These are phyloP conservation scores for sunflower (Helianthus annuus) DNA, from an alignment of 129 eudicot genomes.

Conservation along the genomic window DNA sequence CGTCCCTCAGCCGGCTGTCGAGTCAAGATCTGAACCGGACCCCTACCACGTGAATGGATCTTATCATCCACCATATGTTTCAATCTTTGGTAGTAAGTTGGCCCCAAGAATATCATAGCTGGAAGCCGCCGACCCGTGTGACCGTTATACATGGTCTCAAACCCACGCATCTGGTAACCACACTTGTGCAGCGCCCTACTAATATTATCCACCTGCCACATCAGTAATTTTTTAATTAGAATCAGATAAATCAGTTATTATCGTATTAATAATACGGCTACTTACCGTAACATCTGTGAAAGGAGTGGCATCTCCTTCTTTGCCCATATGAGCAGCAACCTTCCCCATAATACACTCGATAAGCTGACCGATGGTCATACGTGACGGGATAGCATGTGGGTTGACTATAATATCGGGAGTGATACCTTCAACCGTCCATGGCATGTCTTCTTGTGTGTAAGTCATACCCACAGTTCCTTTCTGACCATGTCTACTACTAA, in stretches of 20 bases:
- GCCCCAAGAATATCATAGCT: conserved; percentile 89
- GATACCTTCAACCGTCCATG: conserved; percentile 90
- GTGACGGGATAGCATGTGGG: conserved; percentile 95
- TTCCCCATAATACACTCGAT: conserved; percentile 97
- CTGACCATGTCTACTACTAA: conserved; percentile 94
- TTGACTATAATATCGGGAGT: conserved; percentile 87
- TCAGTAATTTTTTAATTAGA: neutral
- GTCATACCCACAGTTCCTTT: conserved; percentile 98
- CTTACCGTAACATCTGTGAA: conserved; percentile 90
- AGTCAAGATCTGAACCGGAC: conserved; percentile 90
- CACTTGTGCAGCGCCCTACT: conserved; percentile 91
- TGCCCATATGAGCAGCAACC: conserved; percentile 97
- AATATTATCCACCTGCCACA: conserved; percentile 72
- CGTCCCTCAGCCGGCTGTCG: conserved; percentile 97
- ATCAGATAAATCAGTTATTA: neutral
- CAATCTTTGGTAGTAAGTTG: conserved; percentile 87
- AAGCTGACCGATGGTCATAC: conserved; percentile 96
- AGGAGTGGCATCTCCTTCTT: conserved; percentile 99
- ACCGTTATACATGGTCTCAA: conserved; percentile 94
- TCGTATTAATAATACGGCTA: neutral
- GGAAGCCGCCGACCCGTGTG: conserved; percentile 80
- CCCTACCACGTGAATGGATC: conserved; percentile 96
- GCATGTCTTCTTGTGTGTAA: conserved; percentile 97
- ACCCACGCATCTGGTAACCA: conserved; percentile 98
- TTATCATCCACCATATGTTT: conserved; percentile 99